Conservation (phyloP, 805 yeast genomes). For the Candida anglica region DNA sequence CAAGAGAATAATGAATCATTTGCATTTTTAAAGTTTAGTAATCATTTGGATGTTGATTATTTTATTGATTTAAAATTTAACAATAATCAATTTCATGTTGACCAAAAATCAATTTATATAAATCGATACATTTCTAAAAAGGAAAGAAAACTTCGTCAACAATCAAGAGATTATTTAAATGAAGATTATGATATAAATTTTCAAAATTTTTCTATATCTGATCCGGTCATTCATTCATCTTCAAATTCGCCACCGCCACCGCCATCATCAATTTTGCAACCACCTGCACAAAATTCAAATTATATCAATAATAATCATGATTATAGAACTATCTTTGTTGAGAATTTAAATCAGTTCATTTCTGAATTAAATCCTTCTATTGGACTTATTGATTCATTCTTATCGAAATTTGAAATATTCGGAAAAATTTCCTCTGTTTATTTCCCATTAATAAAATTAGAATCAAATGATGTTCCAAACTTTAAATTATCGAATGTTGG, state of each 20-base stretch:
- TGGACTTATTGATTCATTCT: conserved; percentile 29
- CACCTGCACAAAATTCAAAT: conserved; percentile 8
- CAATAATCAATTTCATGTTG: conserved; percentile 20
- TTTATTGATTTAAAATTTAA: neutral
- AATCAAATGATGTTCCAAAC: no score
- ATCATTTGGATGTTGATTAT: conserved; percentile 32
- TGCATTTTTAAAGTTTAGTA: conserved; percentile 29
- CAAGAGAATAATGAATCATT: conserved; percentile 15
- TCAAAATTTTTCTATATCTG: conserved; percentile 1
- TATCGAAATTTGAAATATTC: conserved; percentile 39
- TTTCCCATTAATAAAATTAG: conserved; percentile 54
- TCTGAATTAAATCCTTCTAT: conserved; percentile 46
- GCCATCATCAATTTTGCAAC: conserved; percentile 1
- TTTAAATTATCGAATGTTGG: conserved; percentile 44
- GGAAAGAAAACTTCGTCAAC: conserved; percentile 49
- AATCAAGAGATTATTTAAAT: conserved; percentile 17
- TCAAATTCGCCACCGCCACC: neutral
- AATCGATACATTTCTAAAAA: conserved; percentile 64
- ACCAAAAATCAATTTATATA: conserved; percentile 39
- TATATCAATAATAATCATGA: conserved; percentile 9
- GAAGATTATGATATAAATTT: conserved; percentile 3
- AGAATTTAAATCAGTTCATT: conserved; percentile 52
- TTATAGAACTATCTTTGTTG: conserved; percentile 25
- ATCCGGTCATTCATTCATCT: neutral
- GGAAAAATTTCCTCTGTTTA: conserved; percentile 49